Evolutionary conservation across 495 filamentous ascomycete genomes (phyloP).

Genomic region (Xylaria curta): DNA sequence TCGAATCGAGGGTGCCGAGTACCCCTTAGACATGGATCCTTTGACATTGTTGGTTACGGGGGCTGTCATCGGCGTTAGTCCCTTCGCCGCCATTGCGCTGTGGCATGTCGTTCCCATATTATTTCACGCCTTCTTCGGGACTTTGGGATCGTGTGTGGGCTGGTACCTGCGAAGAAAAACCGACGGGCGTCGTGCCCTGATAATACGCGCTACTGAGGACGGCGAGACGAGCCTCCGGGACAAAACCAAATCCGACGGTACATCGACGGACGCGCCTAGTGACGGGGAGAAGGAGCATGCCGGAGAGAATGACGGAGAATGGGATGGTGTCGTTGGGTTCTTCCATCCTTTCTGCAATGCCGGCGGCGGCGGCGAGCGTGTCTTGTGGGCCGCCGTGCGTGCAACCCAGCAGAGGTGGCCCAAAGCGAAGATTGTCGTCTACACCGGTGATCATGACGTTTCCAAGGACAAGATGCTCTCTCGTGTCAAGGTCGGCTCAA

Average conservation of each 20-base stretch:
- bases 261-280: conserved; percentile 72
- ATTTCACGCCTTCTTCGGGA: conserved; percentile 45
- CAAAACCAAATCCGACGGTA: conserved; percentile 38
- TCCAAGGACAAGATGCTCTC: conserved; percentile 78
- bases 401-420: conserved; percentile 92
- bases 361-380: conserved; percentile 93
- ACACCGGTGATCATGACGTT: conserved; percentile 91
- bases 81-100: conserved; percentile 32
- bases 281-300: conserved; percentile 66
- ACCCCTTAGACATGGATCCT: conserved; percentile 34
- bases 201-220: conserved; percentile 4
- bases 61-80: conserved; percentile 35
- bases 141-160: conserved; percentile 59
- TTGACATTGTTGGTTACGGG: conserved; percentile 36
- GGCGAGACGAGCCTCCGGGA: conserved; percentile 57
- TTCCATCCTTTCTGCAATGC: conserved; percentile 99
- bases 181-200: conserved; percentile 5
- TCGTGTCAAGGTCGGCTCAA: conserved; percentile 67
- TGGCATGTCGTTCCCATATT: conserved; percentile 43
- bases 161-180: conserved; percentile 58
- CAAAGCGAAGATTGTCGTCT: conserved; percentile 85
- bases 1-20: background rate
- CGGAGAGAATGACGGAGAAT: conserved; percentile 63
- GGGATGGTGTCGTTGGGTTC: conserved; percentile 89
- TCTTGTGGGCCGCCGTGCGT: conserved; percentile 93